Evolutionary conservation across 2,329 filamentous ascomycete species (phyloP), one percentile per base, ranked within the genome.

Genomic region (Hypoxylon sp.): DNA sequence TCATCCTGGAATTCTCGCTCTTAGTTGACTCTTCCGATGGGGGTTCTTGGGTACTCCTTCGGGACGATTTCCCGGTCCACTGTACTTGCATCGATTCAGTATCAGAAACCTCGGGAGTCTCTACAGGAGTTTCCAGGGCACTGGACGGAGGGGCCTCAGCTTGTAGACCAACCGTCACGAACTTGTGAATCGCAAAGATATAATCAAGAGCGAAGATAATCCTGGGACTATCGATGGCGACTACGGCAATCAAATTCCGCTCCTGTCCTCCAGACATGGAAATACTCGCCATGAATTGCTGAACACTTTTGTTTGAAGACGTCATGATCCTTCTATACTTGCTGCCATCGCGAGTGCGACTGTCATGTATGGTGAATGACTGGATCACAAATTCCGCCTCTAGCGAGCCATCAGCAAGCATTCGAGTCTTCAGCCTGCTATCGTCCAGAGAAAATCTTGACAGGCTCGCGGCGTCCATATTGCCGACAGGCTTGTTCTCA

Each of bases 261-360:
- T 97, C 91, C 32, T 89, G 83, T 2, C 93, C 93, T 14, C 93
- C 92, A 0, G 94, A 93, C 79, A 99, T 96, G 0, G 94, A 96
- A 3, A 99, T 82, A 76, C 92, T 97, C 16, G 96, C 96, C 96
- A 99, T 99, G 74, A 99, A 94, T 73, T 99, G 96, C 77, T 98
- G 94, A 46, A 96, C 93, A 59, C 94, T 91, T 71, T 93, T 95
- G 78, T 97, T 98, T 74, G 94, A 93, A 58, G 97, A 90, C 1
- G 94, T 94, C 96, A 99, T 98, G 80, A 99, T 97, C 77, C 95
- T 96, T 52, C 93, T 89, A 84, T 96, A 99, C 76, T 97, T 97
- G 82, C 97, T 99, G 4, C 91, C 92, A 72, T 97, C 94, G 56
- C 88, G 87, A 3, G 89, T 89, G n/a, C 96, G 90, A 68, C 91